phyloP scores from a whole-genome alignment of 208 protist species.

The Kentomonas sorsogonicus region DNA sequence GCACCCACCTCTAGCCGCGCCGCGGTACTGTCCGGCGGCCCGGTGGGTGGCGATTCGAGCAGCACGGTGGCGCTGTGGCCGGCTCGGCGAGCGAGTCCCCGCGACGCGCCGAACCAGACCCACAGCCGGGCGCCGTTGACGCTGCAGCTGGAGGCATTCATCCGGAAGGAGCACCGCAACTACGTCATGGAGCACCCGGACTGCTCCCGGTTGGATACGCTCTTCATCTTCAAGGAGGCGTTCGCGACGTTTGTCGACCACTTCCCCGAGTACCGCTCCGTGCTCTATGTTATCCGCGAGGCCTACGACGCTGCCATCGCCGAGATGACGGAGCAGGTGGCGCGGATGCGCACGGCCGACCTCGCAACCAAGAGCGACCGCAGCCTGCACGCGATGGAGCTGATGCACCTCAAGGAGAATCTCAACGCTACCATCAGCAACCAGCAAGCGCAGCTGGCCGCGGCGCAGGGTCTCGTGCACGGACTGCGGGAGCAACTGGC shows the following conservation, averaged over 20 bases:
- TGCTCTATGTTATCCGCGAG: constrained; percentile 72
- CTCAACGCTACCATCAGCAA: constrained; percentile 80
- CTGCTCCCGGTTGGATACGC: constrained; percentile 57
- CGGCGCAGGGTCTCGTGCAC: constrained; percentile 63
- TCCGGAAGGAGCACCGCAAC: constrained; percentile 69
- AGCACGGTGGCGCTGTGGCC: constrained; percentile 9
- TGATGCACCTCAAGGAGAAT: constrained; percentile 69
- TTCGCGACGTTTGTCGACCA: constrained; percentile 74
- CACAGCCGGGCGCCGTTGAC: constrained; percentile 65
- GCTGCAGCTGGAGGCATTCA: constrained; percentile 78
- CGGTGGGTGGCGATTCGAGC: too few relatives aligned
- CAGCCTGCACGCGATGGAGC: constrained; percentile 69
- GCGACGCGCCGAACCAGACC: neutral
- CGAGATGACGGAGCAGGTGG: constrained; percentile 46
- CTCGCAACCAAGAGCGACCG: constrained; percentile 69
- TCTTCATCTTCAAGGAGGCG: constrained; percentile 82
- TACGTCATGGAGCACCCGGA: constrained; percentile 56
- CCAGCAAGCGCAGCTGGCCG: constrained; percentile 71
- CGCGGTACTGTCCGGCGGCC: too few relatives aligned
- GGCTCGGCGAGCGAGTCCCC: neutral
- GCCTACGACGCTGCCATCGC: constrained; percentile 76
- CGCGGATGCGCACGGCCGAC: constrained; percentile 43
- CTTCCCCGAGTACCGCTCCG: constrained; percentile 71
- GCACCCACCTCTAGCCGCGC: too few relatives aligned
- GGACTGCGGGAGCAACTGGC: constrained; percentile 69